Evolutionary conservation across 768 basidiomycete genomes (phyloP).

Genomic region (Lactarius quietus): DNA sequence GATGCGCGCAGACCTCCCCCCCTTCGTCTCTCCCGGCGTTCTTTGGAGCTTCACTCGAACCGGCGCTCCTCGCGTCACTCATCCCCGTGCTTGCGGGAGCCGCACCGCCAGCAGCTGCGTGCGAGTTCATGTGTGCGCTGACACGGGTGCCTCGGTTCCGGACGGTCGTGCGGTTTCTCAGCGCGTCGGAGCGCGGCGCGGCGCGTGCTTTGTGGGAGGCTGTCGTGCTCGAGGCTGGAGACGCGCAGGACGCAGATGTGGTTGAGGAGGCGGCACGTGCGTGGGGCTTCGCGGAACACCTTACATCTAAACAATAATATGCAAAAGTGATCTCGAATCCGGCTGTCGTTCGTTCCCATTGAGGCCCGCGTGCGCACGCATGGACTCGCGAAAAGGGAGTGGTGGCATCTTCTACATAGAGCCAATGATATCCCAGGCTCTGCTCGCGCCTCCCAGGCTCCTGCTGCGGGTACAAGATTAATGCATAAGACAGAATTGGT

Average conservation of each 20-base stretch:
- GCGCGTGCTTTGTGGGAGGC: conserved; percentile 38
- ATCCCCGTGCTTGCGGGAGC: conserved; percentile 45
- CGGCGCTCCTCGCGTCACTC: conserved; percentile 55
- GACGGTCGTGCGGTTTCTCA: conserved; percentile 63
- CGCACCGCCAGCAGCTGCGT: conserved; percentile 33
- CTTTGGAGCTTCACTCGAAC: conserved; percentile 69
- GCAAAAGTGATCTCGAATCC: too few relatives aligned
- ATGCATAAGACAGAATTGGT: too few relatives aligned
- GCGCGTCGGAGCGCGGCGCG: conserved; percentile 47
- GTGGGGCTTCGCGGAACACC: conserved; percentile 15
- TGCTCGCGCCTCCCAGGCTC: too few relatives aligned
- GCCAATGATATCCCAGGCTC: too few relatives aligned
- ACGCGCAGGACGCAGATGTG: background rate
- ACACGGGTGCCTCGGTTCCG: conserved; percentile 55
- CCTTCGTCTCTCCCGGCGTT: conserved; percentile 55
- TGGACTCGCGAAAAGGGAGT: too few relatives aligned
- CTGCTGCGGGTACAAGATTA: too few relatives aligned
- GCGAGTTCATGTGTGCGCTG: conserved; percentile 52
- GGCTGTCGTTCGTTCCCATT: too few relatives aligned
- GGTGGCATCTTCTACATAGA: too few relatives aligned
- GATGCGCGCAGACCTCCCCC: conserved; percentile 45
- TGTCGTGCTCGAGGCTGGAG: background rate
- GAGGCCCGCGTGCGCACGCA: too few relatives aligned
- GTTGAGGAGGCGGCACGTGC: conserved; percentile 3
- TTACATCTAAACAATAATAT: too few relatives aligned